Conservation (phyloP, 1,284 basidiomycete species). For the Ustilago trichophora region DNA sequence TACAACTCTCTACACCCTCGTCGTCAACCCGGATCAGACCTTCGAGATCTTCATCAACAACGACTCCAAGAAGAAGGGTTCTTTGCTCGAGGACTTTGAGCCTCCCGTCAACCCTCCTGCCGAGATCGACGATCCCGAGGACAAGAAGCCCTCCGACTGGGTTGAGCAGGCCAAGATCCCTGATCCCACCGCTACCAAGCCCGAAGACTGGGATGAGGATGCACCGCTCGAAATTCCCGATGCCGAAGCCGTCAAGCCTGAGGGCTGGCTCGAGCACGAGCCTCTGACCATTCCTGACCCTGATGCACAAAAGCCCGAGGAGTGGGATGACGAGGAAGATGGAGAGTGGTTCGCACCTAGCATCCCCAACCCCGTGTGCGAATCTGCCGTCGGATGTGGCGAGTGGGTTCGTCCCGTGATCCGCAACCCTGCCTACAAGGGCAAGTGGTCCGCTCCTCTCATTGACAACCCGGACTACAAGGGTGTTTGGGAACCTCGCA, state of each 20-base stretch:
- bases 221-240: conserved; percentile 74
- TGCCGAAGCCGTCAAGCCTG: conserved; percentile 85
- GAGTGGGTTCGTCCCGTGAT: conserved; percentile 89
- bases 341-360: conserved; percentile 96
- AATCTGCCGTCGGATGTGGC: conserved; percentile 90
- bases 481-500: conserved; percentile 59
- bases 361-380: conserved; percentile 79
- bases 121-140: conserved; percentile 92
- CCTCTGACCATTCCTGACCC: conserved; percentile 85
- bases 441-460: conserved; percentile 89
- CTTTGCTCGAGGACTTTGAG: conserved; percentile 89
- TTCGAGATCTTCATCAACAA: conserved; percentile 93
- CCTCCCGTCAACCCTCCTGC: conserved; percentile 92
- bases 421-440: conserved; percentile 97
- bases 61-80: conserved; percentile 75
- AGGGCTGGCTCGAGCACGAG: conserved; percentile 94
- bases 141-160: conserved; percentile 91
- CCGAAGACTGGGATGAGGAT: conserved; percentile 65
- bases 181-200: conserved; percentile 81
- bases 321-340: conserved; percentile 99
- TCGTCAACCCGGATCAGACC: conserved; percentile 92
- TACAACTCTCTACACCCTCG: conserved; percentile 66
- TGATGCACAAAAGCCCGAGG: conserved; percentile 94
- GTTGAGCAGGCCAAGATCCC: conserved; percentile 86
- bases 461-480: conserved; percentile 72